A percentile compares a stretch with the other conserved stretches of the same genome.
These are phyloP conservation scores for Wallacemonas sp. DNA, from an alignment of 208 protist genomes.

Conservation along the genomic window DNA sequence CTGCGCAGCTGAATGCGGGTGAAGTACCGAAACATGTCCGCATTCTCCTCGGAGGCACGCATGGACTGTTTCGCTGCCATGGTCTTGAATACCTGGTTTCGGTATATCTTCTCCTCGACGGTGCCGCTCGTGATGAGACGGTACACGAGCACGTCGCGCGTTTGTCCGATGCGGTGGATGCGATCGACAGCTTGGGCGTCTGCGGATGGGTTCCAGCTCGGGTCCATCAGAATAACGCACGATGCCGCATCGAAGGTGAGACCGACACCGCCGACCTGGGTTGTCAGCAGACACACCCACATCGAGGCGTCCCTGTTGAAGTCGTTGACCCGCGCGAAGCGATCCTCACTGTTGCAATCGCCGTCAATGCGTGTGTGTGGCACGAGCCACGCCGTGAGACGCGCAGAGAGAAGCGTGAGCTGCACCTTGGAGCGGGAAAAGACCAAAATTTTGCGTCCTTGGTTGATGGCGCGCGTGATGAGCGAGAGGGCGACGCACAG, in stretches of 20 bases:
- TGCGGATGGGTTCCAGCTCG: conserved; percentile 96
- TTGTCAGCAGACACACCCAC: conserved; percentile 95
- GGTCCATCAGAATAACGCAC: conserved; percentile 96
- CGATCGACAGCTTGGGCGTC: conserved; percentile 97
- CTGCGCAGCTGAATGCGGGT: conserved; percentile 77
- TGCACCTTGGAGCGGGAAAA: conserved; percentile 80
- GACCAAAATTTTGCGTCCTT: conserved; percentile 65
- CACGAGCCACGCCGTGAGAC: conserved; percentile 44
- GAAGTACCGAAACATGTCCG: conserved; percentile 76
- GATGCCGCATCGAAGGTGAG: conserved; percentile 96
- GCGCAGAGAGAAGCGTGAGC: conserved; percentile 48
- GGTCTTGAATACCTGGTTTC: conserved; percentile 97
- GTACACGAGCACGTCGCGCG: conserved; percentile 93
- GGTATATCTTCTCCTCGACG: conserved; percentile 98
- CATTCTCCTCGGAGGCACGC: conserved; percentile 3
- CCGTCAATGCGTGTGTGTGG: conserved; percentile 66
- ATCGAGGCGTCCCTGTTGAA: conserved; percentile 79
- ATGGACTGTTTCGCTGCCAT: conserved; percentile 73
- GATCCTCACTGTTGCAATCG: conserved; percentile 43
- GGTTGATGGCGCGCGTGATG: conserved; percentile 32
- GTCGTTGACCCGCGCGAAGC: conserved; percentile 53
- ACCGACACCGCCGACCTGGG: conserved; percentile 97
- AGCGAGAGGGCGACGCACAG: conserved; percentile 58
- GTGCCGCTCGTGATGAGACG: conserved; percentile 95
- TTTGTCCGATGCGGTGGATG: conserved; percentile 98